phyloP scores from a whole-genome alignment of 257 asterid genomes.

The Rauvolfia tetraphylla region DNA sequence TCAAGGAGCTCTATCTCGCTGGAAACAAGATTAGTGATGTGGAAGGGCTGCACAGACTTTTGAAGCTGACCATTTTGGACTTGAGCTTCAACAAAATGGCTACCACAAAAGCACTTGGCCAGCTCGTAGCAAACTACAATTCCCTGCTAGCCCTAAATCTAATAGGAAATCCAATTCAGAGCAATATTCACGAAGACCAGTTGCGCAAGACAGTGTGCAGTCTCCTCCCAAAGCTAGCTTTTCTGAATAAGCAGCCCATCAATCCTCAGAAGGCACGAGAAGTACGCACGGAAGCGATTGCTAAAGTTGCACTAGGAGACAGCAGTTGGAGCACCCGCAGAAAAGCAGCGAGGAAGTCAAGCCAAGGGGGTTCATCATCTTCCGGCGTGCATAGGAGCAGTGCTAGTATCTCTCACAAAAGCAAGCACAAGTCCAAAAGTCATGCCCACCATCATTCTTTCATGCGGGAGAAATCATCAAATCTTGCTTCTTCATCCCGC shows the following conservation, averaged over 20 bases:
- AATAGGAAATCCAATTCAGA: constrained; percentile 72
- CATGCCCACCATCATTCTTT: constrained; percentile 31
- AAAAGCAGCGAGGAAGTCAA: constrained; percentile 38
- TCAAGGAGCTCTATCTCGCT: constrained; percentile 73
- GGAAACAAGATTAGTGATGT: constrained; percentile 83
- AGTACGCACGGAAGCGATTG: constrained; percentile 44
- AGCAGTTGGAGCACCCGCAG: constrained; percentile 34
- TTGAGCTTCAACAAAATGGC: constrained; percentile 81
- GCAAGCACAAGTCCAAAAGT: constrained; percentile 41
- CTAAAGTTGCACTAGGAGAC: constrained; percentile 62
- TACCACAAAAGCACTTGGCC: constrained; percentile 73
- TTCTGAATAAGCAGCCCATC: constrained; percentile 60
- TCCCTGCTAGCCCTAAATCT: constrained; percentile 67
- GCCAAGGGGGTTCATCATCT: constrained; percentile 32
- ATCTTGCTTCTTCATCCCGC: constrained; percentile 15
- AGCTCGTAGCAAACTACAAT: constrained; percentile 75
- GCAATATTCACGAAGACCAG: constrained; percentile 60
- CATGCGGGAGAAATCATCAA: constrained; percentile 22
- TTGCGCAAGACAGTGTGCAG: constrained; percentile 54
- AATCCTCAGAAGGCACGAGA: constrained; percentile 61
- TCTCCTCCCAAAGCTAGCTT: constrained; percentile 62
- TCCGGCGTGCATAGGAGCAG: constrained; percentile 34
- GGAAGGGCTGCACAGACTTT: constrained; percentile 80
- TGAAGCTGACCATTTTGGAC: constrained; percentile 69
- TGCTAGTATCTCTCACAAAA: constrained; percentile 31